phyloP scores from a whole-genome alignment of 2,329 filamentous ascomycete species.

The Aspergillus persii region DNA sequence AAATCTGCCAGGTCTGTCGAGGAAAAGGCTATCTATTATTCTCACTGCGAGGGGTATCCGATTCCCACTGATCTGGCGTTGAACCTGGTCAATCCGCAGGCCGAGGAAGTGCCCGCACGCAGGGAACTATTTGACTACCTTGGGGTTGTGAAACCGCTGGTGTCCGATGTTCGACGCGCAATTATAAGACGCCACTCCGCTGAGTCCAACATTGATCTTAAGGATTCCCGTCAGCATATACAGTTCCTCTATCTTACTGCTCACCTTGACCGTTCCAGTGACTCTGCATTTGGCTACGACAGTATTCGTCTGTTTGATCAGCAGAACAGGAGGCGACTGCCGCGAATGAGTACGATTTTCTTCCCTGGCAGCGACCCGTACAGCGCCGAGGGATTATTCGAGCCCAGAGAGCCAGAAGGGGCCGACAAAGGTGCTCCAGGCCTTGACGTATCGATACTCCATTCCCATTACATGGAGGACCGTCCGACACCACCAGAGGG shows the following conservation, averaged over 20 bases:
- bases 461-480: constrained; percentile 2
- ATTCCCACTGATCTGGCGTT: too few relatives aligned
- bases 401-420: not conserved
- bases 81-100: too few relatives aligned
- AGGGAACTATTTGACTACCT: not conserved
- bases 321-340: not conserved
- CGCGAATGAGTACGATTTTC: not conserved
- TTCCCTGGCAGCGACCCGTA: constrained; percentile 7
- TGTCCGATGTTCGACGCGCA: not conserved
- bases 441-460: constrained; percentile 1
- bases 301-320: not conserved
- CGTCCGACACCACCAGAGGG: not conserved
- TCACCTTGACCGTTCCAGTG: constrained; percentile 3
- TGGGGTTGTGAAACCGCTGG: not conserved
- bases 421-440: not conserved
- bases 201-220: too few relatives aligned
- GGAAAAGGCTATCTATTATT: too few relatives aligned
- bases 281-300: not conserved
- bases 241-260: constrained; percentile 10
- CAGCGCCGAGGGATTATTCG: constrained; percentile 2
- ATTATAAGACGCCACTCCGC: too few relatives aligned
- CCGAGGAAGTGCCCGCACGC: too few relatives aligned
- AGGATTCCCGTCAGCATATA: too few relatives aligned
- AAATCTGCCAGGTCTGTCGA: too few relatives aligned
- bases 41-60: too few relatives aligned